phyloP scores from a whole-genome alignment of 1,139 yeast genomes.

The Cylindricascospora bacillispora region DNA sequence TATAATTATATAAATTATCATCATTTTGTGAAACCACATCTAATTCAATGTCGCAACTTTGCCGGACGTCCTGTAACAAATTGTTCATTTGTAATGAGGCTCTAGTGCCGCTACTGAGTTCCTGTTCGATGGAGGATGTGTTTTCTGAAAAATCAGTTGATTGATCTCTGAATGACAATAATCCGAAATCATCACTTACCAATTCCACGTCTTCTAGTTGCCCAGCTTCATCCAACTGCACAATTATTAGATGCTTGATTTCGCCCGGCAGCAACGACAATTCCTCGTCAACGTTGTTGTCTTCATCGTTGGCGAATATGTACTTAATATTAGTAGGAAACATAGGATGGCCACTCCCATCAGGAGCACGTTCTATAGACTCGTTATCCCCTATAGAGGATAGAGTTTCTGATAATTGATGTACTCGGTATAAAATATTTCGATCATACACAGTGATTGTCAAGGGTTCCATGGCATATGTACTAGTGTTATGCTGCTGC shows the following conservation, averaged over 20 bases:
- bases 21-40: constrained; percentile 22
- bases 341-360: constrained; percentile 9
- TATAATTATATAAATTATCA: constrained; percentile 7
- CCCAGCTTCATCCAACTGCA: constrained; percentile 22
- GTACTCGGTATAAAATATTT: constrained; percentile 8
- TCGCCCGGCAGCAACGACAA: constrained; percentile 3
- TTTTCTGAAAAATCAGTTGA: not conserved
- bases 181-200: constrained; percentile 23
- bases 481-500: not conserved
- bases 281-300: constrained; percentile 8
- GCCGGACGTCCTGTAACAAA: no score
- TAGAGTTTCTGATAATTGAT: no score
- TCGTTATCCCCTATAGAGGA: constrained; percentile 5
- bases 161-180: constrained; percentile 16
- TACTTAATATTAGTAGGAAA: constrained; percentile 22
- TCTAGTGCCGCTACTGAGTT: constrained; percentile 1
- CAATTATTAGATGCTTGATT: constrained; percentile 24
- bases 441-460: constrained; percentile 10
- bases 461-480: constrained; percentile 1
- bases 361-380: no score
- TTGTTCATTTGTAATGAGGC: constrained; percentile 2
- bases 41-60: constrained; percentile 17
- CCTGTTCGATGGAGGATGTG: no score
- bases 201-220: constrained; percentile 16
- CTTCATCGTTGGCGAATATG: constrained; percentile 24